phyloP scores from a whole-genome alignment of 1,284 basidiomycete genomes.

The Ustilago tritici region DNA sequence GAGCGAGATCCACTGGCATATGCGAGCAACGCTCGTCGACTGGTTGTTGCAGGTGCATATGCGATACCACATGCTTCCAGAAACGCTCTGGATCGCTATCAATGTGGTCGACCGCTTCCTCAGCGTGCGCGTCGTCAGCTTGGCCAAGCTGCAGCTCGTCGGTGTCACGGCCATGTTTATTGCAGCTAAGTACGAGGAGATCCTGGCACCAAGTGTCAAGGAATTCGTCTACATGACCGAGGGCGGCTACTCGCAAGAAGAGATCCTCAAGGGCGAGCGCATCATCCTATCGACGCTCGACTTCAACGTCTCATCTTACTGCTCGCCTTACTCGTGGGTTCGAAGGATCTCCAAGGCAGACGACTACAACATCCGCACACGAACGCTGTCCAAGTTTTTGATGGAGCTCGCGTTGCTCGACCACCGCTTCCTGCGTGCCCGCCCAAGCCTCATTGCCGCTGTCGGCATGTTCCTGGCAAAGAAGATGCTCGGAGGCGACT shows the following conservation, averaged over 20 bases:
- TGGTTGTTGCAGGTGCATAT: constrained; percentile 77
- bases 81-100: constrained; percentile 78
- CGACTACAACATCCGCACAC: constrained; percentile 94
- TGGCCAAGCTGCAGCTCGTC: constrained; percentile 77
- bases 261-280: constrained; percentile 95
- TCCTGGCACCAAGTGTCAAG: constrained; percentile 67
- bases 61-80: constrained; percentile 77
- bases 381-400: constrained; percentile 92
- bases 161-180: constrained; percentile 78
- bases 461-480: constrained; percentile 83
- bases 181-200: constrained; percentile 75
- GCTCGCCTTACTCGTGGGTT: constrained; percentile 99
- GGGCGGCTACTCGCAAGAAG: constrained; percentile 83
- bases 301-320: constrained; percentile 95
- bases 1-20: constrained; percentile 88
- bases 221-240: constrained; percentile 80
- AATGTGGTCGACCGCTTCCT: constrained; percentile 78
- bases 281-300: constrained; percentile 87
- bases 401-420: constrained; percentile 96
- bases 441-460: constrained; percentile 94
- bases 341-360: constrained; percentile 96
- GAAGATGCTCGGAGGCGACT: constrained; percentile 69
- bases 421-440: constrained; percentile 90
- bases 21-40: constrained; percentile 70
- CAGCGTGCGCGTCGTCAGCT: constrained; percentile 75